Evolutionary conservation across 2,329 filamentous ascomycete genomes (phyloP), one percentile per base, ranked within the genome.

Genomic region (Fusarium keratoplasticum): DNA sequence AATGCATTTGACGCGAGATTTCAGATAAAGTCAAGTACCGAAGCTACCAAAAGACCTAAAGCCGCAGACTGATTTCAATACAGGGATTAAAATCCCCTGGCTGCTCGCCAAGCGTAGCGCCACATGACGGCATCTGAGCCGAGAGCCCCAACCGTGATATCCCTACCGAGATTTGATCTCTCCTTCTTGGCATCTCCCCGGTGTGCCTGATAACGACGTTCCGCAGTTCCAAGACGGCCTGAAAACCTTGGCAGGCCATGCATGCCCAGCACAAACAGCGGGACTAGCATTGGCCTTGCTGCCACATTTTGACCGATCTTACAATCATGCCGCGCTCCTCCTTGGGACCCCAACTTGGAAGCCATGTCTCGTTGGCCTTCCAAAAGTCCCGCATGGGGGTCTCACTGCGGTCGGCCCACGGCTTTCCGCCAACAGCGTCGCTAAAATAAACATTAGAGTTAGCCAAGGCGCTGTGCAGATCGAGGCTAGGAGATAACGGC

Each of bases 271-370:
- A 29, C 6, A 31, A 47, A 31, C 47, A n/a, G 47, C 5, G 6
- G 22, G 52, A 16, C 72, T 42, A 76, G 70, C 76, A 77, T n/a
- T 63, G 58, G 5, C 83, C 83, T 62, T 82, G 71, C 67, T 83
- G 80, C 84, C 84, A 86, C 83, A 86, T 86, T 76, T 82, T 85
- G 7, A 86, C 84, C n/a, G 79, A 83, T 71, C 82, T 82, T 27
- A 86, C 79, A 16, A 82, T 80, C 84, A 86, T 84, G 35, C 83
- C 85, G 3, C 82, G 81, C 52, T 77, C 66, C 59, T 77, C 65
- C 11, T 60, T n/a, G 16, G 76, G 38, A 14, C 76, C 76, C 76
- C 76, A 87, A 38, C 81, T 87, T 1, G 83, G 83, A 14, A 83
- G 77, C 85, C 86, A 87, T 16, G 79, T 74, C 47, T 76, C 73